A percentile compares a stretch with the other conserved stretches of the same genome.
Evolutionary conservation across 2,329 filamentous ascomycete species (phyloP).

Genomic region (Fusarium brevicatenulatum): DNA sequence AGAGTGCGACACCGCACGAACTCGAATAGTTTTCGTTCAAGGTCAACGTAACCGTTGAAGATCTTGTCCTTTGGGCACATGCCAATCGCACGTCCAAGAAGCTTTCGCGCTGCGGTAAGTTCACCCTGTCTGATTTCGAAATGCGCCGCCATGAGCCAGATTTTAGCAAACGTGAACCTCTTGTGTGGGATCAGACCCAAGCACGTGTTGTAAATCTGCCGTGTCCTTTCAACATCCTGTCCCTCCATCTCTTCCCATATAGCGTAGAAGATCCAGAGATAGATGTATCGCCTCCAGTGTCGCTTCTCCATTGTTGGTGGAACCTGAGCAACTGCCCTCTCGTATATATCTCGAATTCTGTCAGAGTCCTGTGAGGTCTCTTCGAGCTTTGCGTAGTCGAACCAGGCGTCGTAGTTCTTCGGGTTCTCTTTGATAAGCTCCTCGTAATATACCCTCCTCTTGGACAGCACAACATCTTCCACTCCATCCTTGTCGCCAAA

Average conservation of each 20-base stretch:
- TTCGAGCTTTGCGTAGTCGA: slow-evolving; percentile 92
- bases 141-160: slow-evolving; percentile 93
- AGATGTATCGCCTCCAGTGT: slow-evolving; percentile 97
- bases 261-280: slow-evolving; percentile 97
- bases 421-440: slow-evolving; percentile 93
- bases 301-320: slow-evolving; percentile 96
- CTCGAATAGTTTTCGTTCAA: slow-evolving; percentile 94
- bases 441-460: slow-evolving; percentile 92
- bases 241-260: slow-evolving; percentile 92
- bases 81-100: slow-evolving; percentile 88
- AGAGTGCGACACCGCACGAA: slow-evolving; percentile 90
- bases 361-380: slow-evolving; percentile 85
- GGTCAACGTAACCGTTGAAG: slow-evolving; percentile 91
- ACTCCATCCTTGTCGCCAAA: slow-evolving; percentile 94
- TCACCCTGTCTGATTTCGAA: slow-evolving; percentile 92
- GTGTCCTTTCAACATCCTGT: slow-evolving; percentile 79
- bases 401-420: slow-evolving; percentile 97
- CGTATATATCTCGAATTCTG: slow-evolving; percentile 90
- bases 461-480: slow-evolving; percentile 94
- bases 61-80: slow-evolving; percentile 96
- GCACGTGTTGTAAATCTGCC: slow-evolving; percentile 91
- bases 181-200: slow-evolving; percentile 91
- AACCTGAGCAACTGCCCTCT: slow-evolving; percentile 93
- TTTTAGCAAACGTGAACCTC: slow-evolving; percentile 95
- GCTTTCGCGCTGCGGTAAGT: slow-evolving; percentile 83